Percentiles rank a stretch among this genome's conserved stretches.
phyloP scores from a whole-genome alignment of 73 alveolate species.

The Paramecium sonneborni region DNA sequence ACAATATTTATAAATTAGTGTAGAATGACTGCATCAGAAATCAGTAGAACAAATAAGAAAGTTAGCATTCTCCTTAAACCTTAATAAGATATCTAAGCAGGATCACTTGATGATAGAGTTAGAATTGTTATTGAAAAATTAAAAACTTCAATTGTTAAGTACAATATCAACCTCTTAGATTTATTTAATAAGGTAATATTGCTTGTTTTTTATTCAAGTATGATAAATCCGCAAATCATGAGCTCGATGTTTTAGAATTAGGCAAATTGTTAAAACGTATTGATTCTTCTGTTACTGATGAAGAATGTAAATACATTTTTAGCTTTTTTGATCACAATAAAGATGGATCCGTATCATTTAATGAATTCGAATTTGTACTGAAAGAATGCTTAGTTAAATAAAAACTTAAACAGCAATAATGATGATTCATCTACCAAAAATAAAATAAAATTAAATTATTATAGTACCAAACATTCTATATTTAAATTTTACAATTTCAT shows the following conservation, averaged over 20 bases:
- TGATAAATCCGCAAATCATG: conserved; percentile 44
- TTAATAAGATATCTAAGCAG: neutral
- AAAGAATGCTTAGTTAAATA: conserved; percentile 36
- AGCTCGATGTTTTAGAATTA: conserved; percentile 7
- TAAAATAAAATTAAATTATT: neutral
- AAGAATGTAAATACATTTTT: conserved; percentile 28
- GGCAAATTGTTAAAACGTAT: neutral
- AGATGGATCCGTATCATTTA: conserved; percentile 51
- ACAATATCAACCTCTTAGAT: conserved; percentile 24
- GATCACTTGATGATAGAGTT: conserved; percentile 46
- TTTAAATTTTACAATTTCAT: too few relatives aligned
- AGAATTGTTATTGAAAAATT: conserved; percentile 35
- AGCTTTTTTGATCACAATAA: conserved; percentile 52
- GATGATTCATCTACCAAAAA: neutral
- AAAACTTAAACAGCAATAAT: neutral
- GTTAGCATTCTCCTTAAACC: neutral
- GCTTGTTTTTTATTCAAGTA: neutral
- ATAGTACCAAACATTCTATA: neutral
- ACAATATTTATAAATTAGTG: neutral
- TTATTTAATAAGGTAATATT: conserved; percentile 18
- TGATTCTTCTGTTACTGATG: conserved; percentile 37
- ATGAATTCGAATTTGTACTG: conserved; percentile 41
- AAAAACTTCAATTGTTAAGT: conserved; percentile 13
- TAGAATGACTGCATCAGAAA: conserved; percentile 56
- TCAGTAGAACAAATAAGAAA: conserved; percentile 45